A percentile compares a stretch with the other conserved stretches of the same genome.
Evolutionary conservation across 2,329 filamentous ascomycete genomes (phyloP).

Genomic region (Aureobasidium sp.): DNA sequence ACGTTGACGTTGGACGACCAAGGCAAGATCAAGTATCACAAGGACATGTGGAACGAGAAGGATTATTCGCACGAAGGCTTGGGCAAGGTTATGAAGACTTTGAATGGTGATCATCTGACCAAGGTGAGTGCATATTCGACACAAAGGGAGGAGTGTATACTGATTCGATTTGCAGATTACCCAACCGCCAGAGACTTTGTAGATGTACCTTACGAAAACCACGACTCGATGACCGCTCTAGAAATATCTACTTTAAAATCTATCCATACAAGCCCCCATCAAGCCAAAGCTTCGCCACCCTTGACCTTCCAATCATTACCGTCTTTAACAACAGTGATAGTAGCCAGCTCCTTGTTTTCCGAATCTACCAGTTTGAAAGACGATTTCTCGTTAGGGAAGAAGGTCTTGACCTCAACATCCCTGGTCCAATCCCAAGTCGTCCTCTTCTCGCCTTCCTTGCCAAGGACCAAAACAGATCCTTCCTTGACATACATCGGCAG

Average conservation of each 20-base stretch:
- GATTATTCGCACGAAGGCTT: slow-evolving; percentile 42
- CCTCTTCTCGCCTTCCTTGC: slow-evolving; percentile 30
- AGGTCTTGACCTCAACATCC: slow-evolving; percentile 32
- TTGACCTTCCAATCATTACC: slow-evolving; percentile 30
- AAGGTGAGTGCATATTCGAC: slow-evolving; percentile 16
- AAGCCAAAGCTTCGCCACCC: slow-evolving; percentile 10
- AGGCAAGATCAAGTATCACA: slow-evolving; percentile 41
- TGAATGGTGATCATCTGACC: slow-evolving; percentile 44
- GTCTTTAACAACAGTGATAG: slow-evolving; percentile 25
- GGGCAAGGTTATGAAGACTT: slow-evolving; percentile 42
- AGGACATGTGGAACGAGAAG: slow-evolving; percentile 46
- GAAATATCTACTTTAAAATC: background rate
- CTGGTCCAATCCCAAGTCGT: slow-evolving; percentile 35
- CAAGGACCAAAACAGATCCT: slow-evolving; percentile 35
- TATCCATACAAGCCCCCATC: background rate
- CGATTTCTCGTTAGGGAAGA: slow-evolving; percentile 30
- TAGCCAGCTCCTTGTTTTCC: slow-evolving; percentile 26
- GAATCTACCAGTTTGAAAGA: slow-evolving; percentile 31
- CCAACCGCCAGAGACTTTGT: slow-evolving; percentile 16
- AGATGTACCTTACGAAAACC: background rate
- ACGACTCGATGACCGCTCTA: background rate
- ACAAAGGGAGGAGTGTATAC: background rate
- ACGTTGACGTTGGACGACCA: slow-evolving; percentile 34
- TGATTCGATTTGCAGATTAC: slow-evolving; percentile 9
- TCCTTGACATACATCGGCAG: slow-evolving; percentile 36